A percentile compares a stretch with the other conserved stretches of the same genome.
Evolutionary conservation across 257 asterid species (phyloP).

Genomic region (Capsicum rhomboideum): DNA sequence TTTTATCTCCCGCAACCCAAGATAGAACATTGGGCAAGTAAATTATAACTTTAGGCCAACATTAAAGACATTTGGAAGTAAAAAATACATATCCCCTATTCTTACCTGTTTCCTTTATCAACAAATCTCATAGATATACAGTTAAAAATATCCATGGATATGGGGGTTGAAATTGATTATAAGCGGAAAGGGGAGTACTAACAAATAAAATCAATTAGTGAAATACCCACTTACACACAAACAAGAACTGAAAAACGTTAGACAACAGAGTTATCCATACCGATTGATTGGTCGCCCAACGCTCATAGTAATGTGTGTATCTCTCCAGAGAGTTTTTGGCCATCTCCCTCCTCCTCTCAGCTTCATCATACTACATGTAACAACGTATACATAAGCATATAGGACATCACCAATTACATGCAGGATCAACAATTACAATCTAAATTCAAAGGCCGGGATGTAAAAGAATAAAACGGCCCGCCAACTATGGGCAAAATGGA

Average conservation of each 20-base stretch:
- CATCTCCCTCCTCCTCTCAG: conserved; percentile 98
- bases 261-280: conserved; percentile 31
- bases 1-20: not conserved
- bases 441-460: not conserved
- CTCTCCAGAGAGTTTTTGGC: conserved; percentile 99
- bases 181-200: not conserved
- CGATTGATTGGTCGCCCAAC: conserved; percentile 99
- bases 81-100: not conserved
- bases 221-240: not conserved
- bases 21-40: not conserved
- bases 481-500: not conserved
- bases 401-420: not conserved
- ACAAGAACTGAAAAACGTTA: not conserved
- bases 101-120: not conserved
- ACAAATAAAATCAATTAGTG: not conserved
- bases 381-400: not conserved
- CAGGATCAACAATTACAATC: not conserved
- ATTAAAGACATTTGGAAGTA: not conserved
- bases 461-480: not conserved
- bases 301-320: conserved; percentile 99
- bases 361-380: conserved; percentile 75
- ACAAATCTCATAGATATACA: not conserved
- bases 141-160: not conserved
- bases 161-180: not conserved
- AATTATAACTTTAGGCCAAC: not conserved